Evolutionary conservation across 2,329 filamentous ascomycete genomes (phyloP).

Genomic region (Clarireedia homoeocarpa): DNA sequence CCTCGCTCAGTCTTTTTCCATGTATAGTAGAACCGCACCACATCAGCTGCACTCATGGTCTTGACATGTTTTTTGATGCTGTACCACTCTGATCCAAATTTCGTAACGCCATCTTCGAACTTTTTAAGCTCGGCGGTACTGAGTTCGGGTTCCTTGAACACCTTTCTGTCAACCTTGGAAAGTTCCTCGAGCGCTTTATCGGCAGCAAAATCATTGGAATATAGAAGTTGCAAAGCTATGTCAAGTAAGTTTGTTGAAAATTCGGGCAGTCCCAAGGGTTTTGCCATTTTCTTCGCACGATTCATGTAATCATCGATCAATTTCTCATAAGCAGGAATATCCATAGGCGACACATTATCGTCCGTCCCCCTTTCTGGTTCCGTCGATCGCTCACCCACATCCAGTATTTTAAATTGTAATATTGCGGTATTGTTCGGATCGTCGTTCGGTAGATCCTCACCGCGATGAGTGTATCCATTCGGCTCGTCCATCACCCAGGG

Average conservation of each 20-base stretch:
- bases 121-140: constrained; percentile 73
- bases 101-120: constrained; percentile 85
- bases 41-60: constrained; percentile 67
- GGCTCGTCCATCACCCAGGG: constrained; percentile 95
- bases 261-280: constrained; percentile 60
- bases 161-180: constrained; percentile 56
- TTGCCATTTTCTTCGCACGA: constrained; percentile 44
- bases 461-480: constrained; percentile 73
- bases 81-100: constrained; percentile 85
- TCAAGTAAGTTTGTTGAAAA: constrained; percentile 83
- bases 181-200: constrained; percentile 65
- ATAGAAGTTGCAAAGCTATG: constrained; percentile 69
- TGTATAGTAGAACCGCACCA: constrained; percentile 91
- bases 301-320: constrained; percentile 71
- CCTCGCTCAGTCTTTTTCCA: constrained; percentile 94
- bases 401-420: constrained; percentile 70
- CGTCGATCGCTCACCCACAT: constrained; percentile 36
- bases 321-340: constrained; percentile 31
- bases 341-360: constrained; percentile 24
- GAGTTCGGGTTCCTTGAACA: constrained; percentile 78
- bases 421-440: constrained; percentile 70
- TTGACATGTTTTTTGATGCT: constrained; percentile 79
- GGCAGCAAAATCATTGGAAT: constrained; percentile 61
- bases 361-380: constrained; percentile 32
- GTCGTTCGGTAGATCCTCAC: constrained; percentile 64